Base-by-base conservation (phyloP, 805 yeast genomes). In the Limtongozyma cylindracea region DNA sequence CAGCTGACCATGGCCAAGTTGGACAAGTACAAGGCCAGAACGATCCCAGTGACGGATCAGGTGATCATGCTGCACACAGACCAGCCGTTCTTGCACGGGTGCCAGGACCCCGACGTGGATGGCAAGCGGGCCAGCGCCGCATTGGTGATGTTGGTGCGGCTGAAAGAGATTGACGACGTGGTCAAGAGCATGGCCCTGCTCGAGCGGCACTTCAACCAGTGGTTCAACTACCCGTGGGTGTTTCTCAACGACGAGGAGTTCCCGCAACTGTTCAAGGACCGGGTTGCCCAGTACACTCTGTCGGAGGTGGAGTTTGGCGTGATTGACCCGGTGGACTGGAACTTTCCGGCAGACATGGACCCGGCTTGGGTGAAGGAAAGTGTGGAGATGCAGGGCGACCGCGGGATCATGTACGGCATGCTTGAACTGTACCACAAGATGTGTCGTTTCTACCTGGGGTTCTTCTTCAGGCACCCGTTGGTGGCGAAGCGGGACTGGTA, bases 221-320 rank as follows among this genome's bases (percentile, higher is more conserved):
- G 93, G 92, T 88, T 56, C 42, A 61, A 72, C 31, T 88, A 88
- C 39, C 95, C 94, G 0, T 88, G 91, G 69, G 70, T 77, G 2
- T 77, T 88, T 33, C 43, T 88, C 11, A 84, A 82, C 38, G 77
- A 84, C 41, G 80, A 61, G 26, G 66, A 62, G 10, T 82, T 84
- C 34, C 50, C 55, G 12, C 58, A 59, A 2, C 58, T 64, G 11
- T 88, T 88, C 42, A 62, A 58, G 33, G 34, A 32, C 2, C 44
- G 52, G 2, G 68, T 78, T 1, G 23, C 31, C 9, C 38, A 51
- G 19, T 46, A 60, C 23, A 70, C 88, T 4, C 47, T 53, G 7
- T 62, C 82, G 1, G 39, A 53, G 11, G 69, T 71, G 8, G 61
- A 66, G 32, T 88, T 82, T 48, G 95, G 93, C 2, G 28, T 44